These are phyloP conservation scores for Mycena amicta DNA, from an alignment of 768 basidiomycete genomes.

Conservation along the genomic window DNA sequence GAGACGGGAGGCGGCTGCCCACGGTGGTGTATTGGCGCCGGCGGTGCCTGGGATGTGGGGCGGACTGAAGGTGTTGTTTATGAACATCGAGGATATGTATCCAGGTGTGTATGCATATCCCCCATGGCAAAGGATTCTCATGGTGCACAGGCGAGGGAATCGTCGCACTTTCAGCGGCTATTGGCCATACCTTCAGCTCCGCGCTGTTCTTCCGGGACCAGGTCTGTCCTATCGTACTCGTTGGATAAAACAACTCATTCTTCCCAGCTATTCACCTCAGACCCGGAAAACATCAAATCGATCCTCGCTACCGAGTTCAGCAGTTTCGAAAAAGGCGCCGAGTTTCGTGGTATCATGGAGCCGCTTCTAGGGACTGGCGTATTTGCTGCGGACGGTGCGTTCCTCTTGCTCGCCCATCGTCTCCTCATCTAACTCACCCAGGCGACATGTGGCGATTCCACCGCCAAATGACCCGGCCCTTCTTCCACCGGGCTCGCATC, in stretches of 20 bases:
- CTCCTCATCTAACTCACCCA: background rate
- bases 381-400: slow-evolving; percentile 59
- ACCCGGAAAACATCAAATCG: slow-evolving; percentile 53
- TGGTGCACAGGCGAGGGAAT: slow-evolving; percentile 8
- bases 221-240: background rate
- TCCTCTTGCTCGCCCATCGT: background rate
- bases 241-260: background rate
- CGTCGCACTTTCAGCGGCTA: background rate
- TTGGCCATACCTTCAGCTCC: slow-evolving; percentile 8
- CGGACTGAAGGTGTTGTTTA: slow-evolving; percentile 10
- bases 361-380: slow-evolving; percentile 58
- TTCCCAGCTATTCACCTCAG: slow-evolving; percentile 43
- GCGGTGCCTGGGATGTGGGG: slow-evolving; percentile 3
- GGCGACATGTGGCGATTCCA: slow-evolving; percentile 72
- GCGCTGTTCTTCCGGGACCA: slow-evolving; percentile 12
- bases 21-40: slow-evolving; percentile 6
- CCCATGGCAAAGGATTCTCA: too few species aligned
- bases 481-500: slow-evolving; percentile 65
- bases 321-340: slow-evolving; percentile 45
- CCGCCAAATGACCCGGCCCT: slow-evolving; percentile 68
- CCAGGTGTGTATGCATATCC: slow-evolving; percentile 17
- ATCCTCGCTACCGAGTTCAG: slow-evolving; percentile 51
- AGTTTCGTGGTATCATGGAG: slow-evolving; percentile 9
- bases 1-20: slow-evolving; percentile 8
- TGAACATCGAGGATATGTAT: slow-evolving; percentile 8